Base-by-base conservation (phyloP, 129 eudicot species). In the Tanacetum coccineum region DNA sequence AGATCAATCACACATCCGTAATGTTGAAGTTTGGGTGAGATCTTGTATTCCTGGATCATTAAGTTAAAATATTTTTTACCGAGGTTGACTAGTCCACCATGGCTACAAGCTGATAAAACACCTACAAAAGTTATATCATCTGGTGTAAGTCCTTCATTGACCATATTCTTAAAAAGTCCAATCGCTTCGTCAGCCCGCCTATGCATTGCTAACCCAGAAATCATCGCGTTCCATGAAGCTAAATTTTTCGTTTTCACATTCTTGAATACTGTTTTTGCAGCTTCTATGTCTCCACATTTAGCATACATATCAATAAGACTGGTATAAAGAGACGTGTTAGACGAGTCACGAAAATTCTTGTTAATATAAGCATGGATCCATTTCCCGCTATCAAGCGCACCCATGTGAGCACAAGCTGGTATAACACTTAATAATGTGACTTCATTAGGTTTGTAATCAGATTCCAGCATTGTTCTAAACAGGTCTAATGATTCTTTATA, bases 281-380 rank as follows among this genome's bases (percentile, higher is more conserved):
- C 73, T 32, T 79, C 76, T 3, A 82, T 69, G 59, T 82, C 83
- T 28, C 87, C 92, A 74, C 85, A 82, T 46, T 80, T 79, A 18
- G 92, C 85, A 45, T 82, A 82, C 87, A 85, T 76, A 54, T 85
- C 83, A 9, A 77, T 66, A 42, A 82, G 81, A 26, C 85, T 71
- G 10, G 87, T 79, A 21, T 65, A 83, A 42, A 82, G 74, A n/a
- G 76, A 66, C 25, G 73, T 18, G 30, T 77, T 74, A 20, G 70
- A 70, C 36, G 83, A 85, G 14, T 70, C 78, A 3, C n/a, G 12
- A 44, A 73, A 40, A 22, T 64, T 73, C 71, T 44, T 63, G 55
- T 65, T 42, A 2, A 85, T 77, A 45, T 76, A 65, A 28, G 56
- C 26, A 7, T 82, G 83, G 18, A 82, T 68, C 88, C 85, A 71